A percentile compares a stretch with the other conserved stretches of the same genome.
Evolutionary conservation across 495 filamentous ascomycete genomes (phyloP).

Genomic region (Aspergillus bertholletiae): DNA sequence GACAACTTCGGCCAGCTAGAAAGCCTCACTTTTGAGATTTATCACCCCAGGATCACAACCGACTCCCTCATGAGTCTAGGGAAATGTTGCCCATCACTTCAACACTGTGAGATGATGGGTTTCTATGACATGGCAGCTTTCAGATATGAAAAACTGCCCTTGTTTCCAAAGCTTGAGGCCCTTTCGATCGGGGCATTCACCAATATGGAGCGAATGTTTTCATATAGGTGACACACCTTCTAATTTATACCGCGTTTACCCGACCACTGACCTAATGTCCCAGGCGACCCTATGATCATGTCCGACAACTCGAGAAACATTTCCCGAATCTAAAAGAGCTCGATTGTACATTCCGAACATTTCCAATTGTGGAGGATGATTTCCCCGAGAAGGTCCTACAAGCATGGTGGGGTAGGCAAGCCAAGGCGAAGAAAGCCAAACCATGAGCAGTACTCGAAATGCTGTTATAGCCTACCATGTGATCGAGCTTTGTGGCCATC

Average conservation of each 20-base stretch:
- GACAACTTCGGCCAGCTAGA: background rate
- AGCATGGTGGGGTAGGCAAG: no score
- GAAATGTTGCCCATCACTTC: background rate
- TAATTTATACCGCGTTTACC: background rate
- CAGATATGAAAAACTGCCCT: background rate
- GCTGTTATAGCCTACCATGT: no score
- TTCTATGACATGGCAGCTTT: background rate
- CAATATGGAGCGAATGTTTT: background rate
- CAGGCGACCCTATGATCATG: background rate
- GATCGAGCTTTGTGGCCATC: no score
- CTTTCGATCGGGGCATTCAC: background rate
- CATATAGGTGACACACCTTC: background rate
- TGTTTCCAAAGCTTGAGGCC: background rate
- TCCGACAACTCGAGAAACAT: background rate
- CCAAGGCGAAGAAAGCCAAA: no score
- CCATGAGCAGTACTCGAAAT: no score
- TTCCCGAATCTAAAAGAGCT: background rate
- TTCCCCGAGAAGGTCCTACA: background rate
- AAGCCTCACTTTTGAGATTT: background rate
- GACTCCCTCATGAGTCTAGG: background rate
- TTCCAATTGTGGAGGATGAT: background rate
- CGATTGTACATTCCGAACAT: background rate
- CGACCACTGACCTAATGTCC: background rate
- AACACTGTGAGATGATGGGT: background rate
- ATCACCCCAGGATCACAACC: background rate